Percentiles rank a stretch among this genome's conserved stretches.
Evolutionary conservation across 352 stramenopile species (phyloP).

Genomic region (Pythium sp.): DNA sequence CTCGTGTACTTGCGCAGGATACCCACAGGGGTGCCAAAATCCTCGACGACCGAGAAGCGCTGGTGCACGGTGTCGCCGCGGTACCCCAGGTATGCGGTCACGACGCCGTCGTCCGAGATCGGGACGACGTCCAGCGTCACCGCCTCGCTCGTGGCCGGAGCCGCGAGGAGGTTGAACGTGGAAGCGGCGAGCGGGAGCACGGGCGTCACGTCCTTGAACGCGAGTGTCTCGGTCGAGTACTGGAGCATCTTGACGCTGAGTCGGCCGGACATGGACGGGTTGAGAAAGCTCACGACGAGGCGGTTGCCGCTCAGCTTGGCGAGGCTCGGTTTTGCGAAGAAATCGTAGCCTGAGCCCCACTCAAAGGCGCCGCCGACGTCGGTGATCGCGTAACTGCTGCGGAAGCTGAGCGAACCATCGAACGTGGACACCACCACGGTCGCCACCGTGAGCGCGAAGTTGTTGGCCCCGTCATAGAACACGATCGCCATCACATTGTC

Average conservation of each 20-base stretch:
- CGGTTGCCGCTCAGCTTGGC: conserved; percentile 44
- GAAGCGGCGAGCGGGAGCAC: conserved; percentile 35
- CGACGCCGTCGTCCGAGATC: conserved; percentile 40
- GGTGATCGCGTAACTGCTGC: conserved; percentile 39
- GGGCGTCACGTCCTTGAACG: conserved; percentile 48
- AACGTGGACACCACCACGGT: conserved; percentile 30
- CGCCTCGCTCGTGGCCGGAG: conserved; percentile 7
- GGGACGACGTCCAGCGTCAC: conserved; percentile 48
- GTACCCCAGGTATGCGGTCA: conserved; percentile 42
- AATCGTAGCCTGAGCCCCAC: conserved; percentile 33
- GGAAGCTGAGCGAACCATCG: conserved; percentile 34
- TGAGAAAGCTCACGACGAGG: conserved; percentile 63
- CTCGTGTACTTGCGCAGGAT: conserved; percentile 38
- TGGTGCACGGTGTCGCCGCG: conserved; percentile 32
- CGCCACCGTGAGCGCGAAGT: conserved; percentile 48
- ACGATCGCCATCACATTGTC: conserved; percentile 39
- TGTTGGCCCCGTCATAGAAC: conserved; percentile 57
- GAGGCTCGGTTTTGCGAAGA: conserved; percentile 37
- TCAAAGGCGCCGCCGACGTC: conserved; percentile 45
- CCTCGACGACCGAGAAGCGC: conserved; percentile 45
- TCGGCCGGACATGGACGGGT: conserved; percentile 41
- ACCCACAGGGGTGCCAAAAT: conserved; percentile 41
- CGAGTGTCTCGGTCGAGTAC: conserved; percentile 38
- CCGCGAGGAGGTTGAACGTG: conserved; percentile 31
- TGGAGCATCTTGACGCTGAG: conserved; percentile 46